Evolutionary conservation across 495 filamentous ascomycete species (phyloP).

Genomic region (Aspergillus hancockii): DNA sequence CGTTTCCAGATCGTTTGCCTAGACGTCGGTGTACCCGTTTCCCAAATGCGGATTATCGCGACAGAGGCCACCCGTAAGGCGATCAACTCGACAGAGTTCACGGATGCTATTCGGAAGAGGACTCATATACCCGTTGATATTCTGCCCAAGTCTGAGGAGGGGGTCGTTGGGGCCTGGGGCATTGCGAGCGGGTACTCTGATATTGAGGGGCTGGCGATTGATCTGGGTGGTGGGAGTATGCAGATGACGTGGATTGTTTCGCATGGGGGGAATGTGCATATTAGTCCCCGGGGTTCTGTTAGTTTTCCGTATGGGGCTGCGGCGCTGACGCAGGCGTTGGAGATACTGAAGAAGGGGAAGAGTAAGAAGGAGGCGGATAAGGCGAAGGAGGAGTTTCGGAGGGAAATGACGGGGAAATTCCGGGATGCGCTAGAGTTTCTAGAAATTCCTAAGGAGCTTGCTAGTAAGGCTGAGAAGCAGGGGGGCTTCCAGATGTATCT

Average conservation of each 20-base stretch:
- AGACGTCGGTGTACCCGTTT: conserved; percentile 62
- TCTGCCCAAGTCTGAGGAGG: conserved; percentile 78
- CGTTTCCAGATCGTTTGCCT: conserved; percentile 75
- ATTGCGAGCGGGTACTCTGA: conserved; percentile 72
- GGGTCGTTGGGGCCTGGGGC: conserved; percentile 79
- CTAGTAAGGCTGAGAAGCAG: conserved; percentile 34
- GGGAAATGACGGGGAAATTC: conserved; percentile 61
- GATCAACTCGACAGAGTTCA: conserved; percentile 68
- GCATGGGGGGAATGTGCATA: conserved; percentile 48
- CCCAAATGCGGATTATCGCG: conserved; percentile 72
- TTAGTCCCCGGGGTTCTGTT: conserved; percentile 47
- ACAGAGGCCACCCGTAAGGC: conserved; percentile 89
- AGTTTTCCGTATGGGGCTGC: conserved; percentile 87
- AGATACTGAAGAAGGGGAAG: conserved; percentile 45
- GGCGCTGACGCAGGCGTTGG: conserved; percentile 62
- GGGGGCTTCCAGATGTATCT: conserved; percentile 73
- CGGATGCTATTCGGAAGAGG: conserved; percentile 56
- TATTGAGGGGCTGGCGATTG: conserved; percentile 76
- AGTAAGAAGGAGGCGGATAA: conserved; percentile 28
- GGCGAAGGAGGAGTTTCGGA: conserved; percentile 44
- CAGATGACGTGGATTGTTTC: conserved; percentile 85
- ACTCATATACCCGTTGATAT: conserved; percentile 70
- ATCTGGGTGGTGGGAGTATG: conserved; percentile 87
- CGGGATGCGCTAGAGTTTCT: conserved; percentile 58
- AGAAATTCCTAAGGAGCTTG: conserved; percentile 55